A percentile compares a stretch with the other conserved stretches of the same genome.
These are phyloP conservation scores for Trichoderma polysporum DNA, from an alignment of 2,329 filamentous ascomycete genomes.

Conservation along the genomic window DNA sequence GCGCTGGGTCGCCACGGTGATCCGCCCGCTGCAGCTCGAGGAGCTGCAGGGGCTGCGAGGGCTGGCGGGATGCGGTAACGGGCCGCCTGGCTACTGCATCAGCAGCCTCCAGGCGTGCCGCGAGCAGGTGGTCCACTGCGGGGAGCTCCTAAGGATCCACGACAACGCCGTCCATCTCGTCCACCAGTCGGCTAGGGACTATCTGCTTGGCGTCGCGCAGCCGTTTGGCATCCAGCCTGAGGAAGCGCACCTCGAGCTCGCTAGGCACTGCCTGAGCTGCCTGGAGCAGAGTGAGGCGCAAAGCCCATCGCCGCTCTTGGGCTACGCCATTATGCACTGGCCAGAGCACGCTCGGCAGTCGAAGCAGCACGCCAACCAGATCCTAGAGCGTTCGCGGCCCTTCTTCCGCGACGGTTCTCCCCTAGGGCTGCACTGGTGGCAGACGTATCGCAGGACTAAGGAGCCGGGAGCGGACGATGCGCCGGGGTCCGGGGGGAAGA, in stretches of 20 bases:
- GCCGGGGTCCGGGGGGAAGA: neutral
- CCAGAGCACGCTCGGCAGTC: neutral
- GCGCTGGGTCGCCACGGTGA: neutral
- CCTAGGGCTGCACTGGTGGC: neutral
- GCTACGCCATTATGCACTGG: neutral
- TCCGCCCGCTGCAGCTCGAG: neutral
- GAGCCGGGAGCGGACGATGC: neutral
- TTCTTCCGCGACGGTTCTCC: neutral
- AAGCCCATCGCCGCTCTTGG: neutral
- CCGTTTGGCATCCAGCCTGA: neutral
- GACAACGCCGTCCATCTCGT: neutral
- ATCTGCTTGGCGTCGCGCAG: neutral
- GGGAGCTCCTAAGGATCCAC: neutral
- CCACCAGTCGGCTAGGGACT: neutral
- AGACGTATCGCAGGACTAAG: neutral
- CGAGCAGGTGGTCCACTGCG: neutral
- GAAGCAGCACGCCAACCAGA: neutral
- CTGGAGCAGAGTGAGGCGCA: neutral
- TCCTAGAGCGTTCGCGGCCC: neutral
- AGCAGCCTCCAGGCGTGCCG: neutral
- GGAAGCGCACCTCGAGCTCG: neutral
- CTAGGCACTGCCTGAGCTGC: neutral
- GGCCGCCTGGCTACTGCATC: neutral
- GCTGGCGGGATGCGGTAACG: neutral
- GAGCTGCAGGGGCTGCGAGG: neutral